phyloP scores from a whole-genome alignment of 495 filamentous ascomycete genomes.

The Aspergillus indologenus region DNA sequence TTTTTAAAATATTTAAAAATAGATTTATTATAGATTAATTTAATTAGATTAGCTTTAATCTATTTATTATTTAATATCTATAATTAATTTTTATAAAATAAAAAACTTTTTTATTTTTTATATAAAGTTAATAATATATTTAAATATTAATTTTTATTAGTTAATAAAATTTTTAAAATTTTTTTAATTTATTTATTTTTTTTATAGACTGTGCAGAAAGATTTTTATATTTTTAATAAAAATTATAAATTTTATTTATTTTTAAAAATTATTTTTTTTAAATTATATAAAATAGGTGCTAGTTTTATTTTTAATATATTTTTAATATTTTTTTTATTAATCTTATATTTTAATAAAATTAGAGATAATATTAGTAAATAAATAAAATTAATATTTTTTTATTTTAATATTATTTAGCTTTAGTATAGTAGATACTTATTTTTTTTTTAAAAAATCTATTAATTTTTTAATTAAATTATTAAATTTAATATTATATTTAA shows the following conservation, averaged over 20 bases:
- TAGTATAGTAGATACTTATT: not conserved
- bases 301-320: not conserved
- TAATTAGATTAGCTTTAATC: not conserved
- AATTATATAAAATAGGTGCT: not conserved
- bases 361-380: too few species aligned
- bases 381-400: not conserved
- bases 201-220: not conserved
- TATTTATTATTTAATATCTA: not conserved
- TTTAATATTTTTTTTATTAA: not conserved
- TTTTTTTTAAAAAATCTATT: not conserved
- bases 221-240: not conserved
- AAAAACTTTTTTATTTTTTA: too few species aligned
- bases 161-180: slow-evolving; percentile 3
- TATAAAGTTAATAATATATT: not conserved
- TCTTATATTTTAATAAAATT: too few species aligned
- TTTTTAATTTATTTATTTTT: slow-evolving; percentile 1
- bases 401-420: not conserved
- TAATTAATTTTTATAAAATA: slow-evolving; percentile 1
- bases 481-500: slow-evolving; percentile 4
- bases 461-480: slow-evolving; percentile 3
- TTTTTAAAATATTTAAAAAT: too few species aligned
- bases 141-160: not conserved
- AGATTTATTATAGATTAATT: too few species aligned
- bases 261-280: not conserved
- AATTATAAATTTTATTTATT: not conserved